phyloP scores from a whole-genome alignment of 75 land plant species.

The Gnetum montanum region DNA sequence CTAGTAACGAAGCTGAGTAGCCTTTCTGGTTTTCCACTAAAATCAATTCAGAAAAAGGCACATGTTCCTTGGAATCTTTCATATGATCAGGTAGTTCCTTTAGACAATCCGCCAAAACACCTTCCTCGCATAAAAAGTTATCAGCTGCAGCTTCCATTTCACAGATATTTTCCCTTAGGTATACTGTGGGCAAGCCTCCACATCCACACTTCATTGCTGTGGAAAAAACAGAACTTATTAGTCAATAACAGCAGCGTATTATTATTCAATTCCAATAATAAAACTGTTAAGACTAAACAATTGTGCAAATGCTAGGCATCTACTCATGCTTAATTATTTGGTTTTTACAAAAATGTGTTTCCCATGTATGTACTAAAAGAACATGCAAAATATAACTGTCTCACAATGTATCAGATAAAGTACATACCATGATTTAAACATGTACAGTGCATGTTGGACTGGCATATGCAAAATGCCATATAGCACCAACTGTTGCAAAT shows the following conservation, averaged over 20 bases:
- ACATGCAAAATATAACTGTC: background rate
- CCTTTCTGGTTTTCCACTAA: background rate
- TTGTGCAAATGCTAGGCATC: too few species aligned
- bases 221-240: slow-evolving; percentile 12
- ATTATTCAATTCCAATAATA: too few species aligned
- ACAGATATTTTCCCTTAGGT: slow-evolving; percentile 38
- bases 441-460: slow-evolving; percentile 43
- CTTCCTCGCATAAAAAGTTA: slow-evolving; percentile 56
- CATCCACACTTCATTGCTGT: slow-evolving; percentile 30
- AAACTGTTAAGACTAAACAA: too few species aligned
- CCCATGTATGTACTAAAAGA: too few species aligned
- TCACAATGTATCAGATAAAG: background rate
- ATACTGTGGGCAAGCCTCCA: slow-evolving; percentile 29
- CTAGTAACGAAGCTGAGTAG: background rate
- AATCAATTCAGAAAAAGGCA: slow-evolving; percentile 39
- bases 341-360: too few species aligned
- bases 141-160: slow-evolving; percentile 60
- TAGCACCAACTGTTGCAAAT: slow-evolving; percentile 79
- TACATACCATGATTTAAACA: slow-evolving; percentile 81
- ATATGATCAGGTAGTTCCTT: slow-evolving; percentile 7
- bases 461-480: slow-evolving; percentile 55
- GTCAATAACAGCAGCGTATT: too few species aligned
- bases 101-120: slow-evolving; percentile 22
- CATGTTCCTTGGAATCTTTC: slow-evolving; percentile 21
- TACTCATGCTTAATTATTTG: too few species aligned